Evolutionary conservation across 257 asterid genomes (phyloP), one percentile per base, ranked within the genome.

Genomic region (Solanum raphanifolium): DNA sequence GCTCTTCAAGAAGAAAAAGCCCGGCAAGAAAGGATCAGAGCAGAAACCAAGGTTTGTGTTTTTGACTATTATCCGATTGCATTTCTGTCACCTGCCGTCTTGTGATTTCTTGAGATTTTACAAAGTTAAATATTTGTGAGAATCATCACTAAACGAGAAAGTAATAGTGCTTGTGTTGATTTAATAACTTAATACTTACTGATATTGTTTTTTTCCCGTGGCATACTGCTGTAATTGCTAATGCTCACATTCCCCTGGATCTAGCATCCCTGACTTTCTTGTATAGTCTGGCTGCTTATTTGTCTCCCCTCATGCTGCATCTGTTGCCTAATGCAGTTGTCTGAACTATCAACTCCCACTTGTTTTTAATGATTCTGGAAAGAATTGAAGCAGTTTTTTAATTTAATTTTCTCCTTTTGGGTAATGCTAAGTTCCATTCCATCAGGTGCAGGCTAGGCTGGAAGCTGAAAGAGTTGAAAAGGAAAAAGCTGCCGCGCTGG

Each of bases 21-120:
- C 87, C 88, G 91, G 69, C 95, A 95, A 90, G 98, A 93, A 89
- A 94, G 89, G 89, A 90, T 92, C 60, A 93, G 87, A 92, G 94
- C 95, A 88, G 99, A 95, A 92, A 92, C 93, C 87, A 95, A 95
- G 98, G 99, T 96, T 71, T 62, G 88, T 20, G 38, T 48, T 69
- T 41, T 38, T 34, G 20, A 4, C 41, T 25, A n/a, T 81, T 81
- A 43, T 81, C 68, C 85, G 46, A 46, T 81, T 81, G 39, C 66
- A 46, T 43, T 16, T 46, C 25, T 81, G 68, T 46, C 39, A 1
- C 85, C 18, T 9, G 29, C 29, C 29, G 2, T 81, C 23, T 29
- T 46, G 85, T 81, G 85, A 27, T 81, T 81, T 27, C 62, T 81
- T 27, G 16, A 43, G 39, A 15, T 81, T 81, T 81, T 81, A 9